A percentile compares a stretch with the other conserved stretches of the same genome.
These are phyloP conservation scores for Aspergillus spinulosporus DNA, from an alignment of 2,329 filamentous ascomycete genomes.

Conservation along the genomic window DNA sequence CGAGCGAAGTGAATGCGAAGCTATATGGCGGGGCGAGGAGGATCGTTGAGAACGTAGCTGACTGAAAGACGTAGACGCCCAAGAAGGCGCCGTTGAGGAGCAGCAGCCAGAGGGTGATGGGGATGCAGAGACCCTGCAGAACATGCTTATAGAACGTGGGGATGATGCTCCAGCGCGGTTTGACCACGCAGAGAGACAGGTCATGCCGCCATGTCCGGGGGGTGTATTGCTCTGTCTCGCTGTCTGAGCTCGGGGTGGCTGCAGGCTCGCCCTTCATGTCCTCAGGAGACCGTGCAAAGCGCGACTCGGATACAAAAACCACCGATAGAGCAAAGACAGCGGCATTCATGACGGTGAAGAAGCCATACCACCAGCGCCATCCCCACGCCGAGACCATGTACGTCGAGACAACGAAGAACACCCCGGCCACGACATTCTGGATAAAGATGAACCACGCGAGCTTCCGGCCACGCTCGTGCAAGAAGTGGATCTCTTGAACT, in stretches of 20 bases:
- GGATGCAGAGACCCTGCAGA: conserved; percentile 14
- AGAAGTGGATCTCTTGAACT: conserved; percentile 17
- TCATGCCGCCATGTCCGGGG: conserved; percentile 10
- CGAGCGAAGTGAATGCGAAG: conserved; percentile 10
- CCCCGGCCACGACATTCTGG: conserved; percentile 12
- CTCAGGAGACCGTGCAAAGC: conserved; percentile 3
- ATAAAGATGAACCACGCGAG: conserved; percentile 18
- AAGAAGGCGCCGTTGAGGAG: conserved; percentile 17
- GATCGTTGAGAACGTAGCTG: conserved; percentile 10
- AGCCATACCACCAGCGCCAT: conserved; percentile 20
- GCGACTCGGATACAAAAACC: conserved; percentile 8
- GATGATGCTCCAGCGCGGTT: conserved; percentile 9
- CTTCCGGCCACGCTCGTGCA: conserved; percentile 15
- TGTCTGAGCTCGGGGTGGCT: neutral
- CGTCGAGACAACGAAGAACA: conserved; percentile 12
- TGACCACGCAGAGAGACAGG: neutral
- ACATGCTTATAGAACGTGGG: conserved; percentile 16
- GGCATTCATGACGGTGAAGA: conserved; percentile 14
- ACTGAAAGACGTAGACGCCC: conserved; percentile 17
- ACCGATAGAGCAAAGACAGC: conserved; percentile 5
- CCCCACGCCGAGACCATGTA: conserved; percentile 16
- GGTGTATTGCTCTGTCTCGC: conserved; percentile 3
- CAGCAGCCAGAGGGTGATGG: conserved; percentile 15
- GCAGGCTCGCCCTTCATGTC: conserved; percentile 6
- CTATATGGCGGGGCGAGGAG: conserved; percentile 12